Conservation (phyloP, 805 yeast species). For the Starmerella stigmatis region DNA sequence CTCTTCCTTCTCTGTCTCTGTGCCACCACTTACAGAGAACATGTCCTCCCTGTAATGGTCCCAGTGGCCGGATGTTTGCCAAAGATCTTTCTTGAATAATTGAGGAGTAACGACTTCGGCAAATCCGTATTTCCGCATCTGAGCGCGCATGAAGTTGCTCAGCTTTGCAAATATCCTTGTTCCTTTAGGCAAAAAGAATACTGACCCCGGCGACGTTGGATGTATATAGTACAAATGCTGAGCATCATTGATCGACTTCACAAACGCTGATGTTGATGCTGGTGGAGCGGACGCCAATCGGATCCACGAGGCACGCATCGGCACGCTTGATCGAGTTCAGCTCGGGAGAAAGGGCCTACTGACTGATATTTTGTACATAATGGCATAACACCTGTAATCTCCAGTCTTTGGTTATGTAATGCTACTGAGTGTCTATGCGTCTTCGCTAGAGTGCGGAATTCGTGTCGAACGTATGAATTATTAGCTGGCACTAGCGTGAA, state of each 20-base stretch:
- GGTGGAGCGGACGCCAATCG: conserved; percentile 8
- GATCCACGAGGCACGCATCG: conserved; percentile 9
- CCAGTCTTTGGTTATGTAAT: too few relatives aligned
- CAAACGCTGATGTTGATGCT: conserved; percentile 16
- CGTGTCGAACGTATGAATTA: too few relatives aligned
- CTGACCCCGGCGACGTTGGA: conserved; percentile 78
- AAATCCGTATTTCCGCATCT: conserved; percentile 70
- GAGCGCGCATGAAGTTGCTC: conserved; percentile 72
- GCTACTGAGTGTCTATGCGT: too few relatives aligned
- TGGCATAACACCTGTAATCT: too few relatives aligned
- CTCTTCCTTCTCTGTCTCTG: conserved; percentile 29
- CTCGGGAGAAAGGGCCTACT: too few relatives aligned
- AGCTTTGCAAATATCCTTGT: conserved; percentile 73
- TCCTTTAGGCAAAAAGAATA: conserved; percentile 88
- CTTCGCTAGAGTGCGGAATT: too few relatives aligned
- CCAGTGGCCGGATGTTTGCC: conserved; percentile 96
- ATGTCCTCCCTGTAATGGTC: conserved; percentile 86
- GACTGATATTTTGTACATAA: too few relatives aligned
- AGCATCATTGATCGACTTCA: conserved; percentile 41
- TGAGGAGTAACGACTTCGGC: conserved; percentile 89
- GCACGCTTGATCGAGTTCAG: too few relatives aligned
- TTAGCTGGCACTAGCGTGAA: too few relatives aligned
- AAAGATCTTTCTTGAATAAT: conserved; percentile 67
- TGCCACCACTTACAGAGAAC: conserved; percentile 59
- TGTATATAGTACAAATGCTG: conserved; percentile 75